Base-by-base conservation (phyloP, 176 grass and related monocot genomes). In the Thalia dealbata region DNA sequence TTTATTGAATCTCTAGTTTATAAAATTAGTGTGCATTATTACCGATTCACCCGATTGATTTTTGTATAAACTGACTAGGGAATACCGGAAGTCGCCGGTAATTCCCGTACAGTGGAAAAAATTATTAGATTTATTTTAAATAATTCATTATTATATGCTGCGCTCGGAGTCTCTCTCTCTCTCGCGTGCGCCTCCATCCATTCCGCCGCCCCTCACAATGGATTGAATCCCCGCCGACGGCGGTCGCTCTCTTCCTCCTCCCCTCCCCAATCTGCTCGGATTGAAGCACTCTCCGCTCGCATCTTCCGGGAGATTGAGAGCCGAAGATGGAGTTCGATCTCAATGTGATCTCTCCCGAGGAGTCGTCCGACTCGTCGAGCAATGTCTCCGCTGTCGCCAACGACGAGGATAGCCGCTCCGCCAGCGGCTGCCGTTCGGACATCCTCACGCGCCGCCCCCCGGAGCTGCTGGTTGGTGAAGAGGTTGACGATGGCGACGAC, bases 301-400 rank as follows among this genome's bases (percentile, higher is more conserved):
- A 78, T 69, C 76, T 28, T 25, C 10, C 7, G 3, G 52, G 25
- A 30, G 45, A 22, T 25, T 38, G 75, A 38, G 71, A 81, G 71
- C 69, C 59, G 76, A 71, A 79, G 77, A 96, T 88, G 89, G 79
- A 90, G 78, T 79, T 96, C 85, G 92, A 96, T 92, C 92, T 96
- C 77, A 96, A 96, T 88, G 87, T 86, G 60, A 82, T 73, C 48
- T 96, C 92, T 27, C 77, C 86, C 62, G 84, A 61, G 48, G 75
- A 50, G 55, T 73, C 45, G 16, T 96, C 89, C 21, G 82, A 73
- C 59, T 90, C 86, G 58, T 92, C 87, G 46, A 88, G 68, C 67
- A 92, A 84, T 12, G 91, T 84, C 74, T 75, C 87, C 42, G 79
- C 86, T 26, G 85, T 85, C 71, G 72, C 84, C 10, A 78, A 25